Evolutionary conservation across 805 yeast genomes (phyloP).

Genomic region (Helenozyma baotianmanensis): DNA sequence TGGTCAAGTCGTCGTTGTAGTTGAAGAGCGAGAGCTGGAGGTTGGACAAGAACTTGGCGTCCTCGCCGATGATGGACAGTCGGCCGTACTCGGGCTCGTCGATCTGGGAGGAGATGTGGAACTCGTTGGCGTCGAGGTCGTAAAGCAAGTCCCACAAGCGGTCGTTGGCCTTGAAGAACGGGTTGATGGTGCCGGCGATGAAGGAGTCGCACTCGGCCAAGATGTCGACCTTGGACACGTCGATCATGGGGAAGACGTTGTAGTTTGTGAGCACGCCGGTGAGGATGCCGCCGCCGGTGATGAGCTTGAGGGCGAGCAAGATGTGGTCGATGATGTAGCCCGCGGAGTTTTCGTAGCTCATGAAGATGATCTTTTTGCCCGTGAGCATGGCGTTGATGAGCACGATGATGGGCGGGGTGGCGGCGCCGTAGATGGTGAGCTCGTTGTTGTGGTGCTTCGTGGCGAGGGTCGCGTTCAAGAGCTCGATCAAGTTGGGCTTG

Average conservation of each 20-base stretch:
- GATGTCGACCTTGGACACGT: slow-evolving; percentile 52
- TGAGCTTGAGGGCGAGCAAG: slow-evolving; percentile 38
- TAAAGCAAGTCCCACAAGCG: slow-evolving; percentile 58
- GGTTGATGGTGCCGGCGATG: slow-evolving; percentile 66
- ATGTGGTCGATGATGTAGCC: slow-evolving; percentile 39
- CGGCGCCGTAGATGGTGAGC: slow-evolving; percentile 48
- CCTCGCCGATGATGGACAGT: slow-evolving; percentile 40
- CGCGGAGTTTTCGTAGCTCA: slow-evolving; percentile 36
- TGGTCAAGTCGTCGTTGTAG: slow-evolving; percentile 44
- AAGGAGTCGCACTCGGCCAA: slow-evolving; percentile 39
- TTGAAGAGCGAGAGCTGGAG: slow-evolving; percentile 39
- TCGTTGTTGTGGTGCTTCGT: slow-evolving; percentile 39
- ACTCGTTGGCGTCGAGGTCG: slow-evolving; percentile 51
- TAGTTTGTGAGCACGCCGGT: slow-evolving; percentile 33
- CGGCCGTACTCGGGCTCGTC: slow-evolving; percentile 19
- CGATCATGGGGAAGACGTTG: slow-evolving; percentile 55
- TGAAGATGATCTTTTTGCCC: slow-evolving; percentile 36
- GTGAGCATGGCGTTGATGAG: slow-evolving; percentile 35
- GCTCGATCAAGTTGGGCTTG: slow-evolving; percentile 31
- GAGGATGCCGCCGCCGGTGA: slow-evolving; percentile 40
- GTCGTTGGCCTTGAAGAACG: slow-evolving; percentile 52
- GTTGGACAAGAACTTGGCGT: slow-evolving; percentile 40
- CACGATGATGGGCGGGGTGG: slow-evolving; percentile 44
- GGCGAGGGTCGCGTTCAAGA: slow-evolving; percentile 32
- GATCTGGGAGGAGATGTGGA: slow-evolving; percentile 26